Evolutionary conservation across 140 eudicot genomes (phyloP), one percentile per base, ranked within the genome.

Genomic region (Stevia rebaudiana): DNA sequence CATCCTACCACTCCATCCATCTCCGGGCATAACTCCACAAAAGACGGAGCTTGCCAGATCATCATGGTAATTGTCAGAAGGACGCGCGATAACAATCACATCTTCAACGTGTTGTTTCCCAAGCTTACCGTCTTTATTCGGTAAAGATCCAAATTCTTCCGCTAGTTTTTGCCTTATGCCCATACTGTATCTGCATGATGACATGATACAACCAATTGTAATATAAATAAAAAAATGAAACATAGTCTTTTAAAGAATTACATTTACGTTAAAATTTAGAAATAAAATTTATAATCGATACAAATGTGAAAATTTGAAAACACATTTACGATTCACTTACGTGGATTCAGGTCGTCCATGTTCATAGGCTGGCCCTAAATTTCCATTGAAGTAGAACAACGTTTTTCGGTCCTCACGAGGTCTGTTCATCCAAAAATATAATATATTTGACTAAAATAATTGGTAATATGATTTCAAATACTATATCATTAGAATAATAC

Each of bases 1-100:
- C 92, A 92, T 85, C 67, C 98, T 81, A 57, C 98, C 98, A 65
- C 98, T 92, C 98, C 98, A 92, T 41, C 98, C 98, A 64, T 92
- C 98, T 36, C 98, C 98, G 40, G 98, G 98, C 88, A 92, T 81
- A 62, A 85, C 98, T 74, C 98, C 98, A 76, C 98, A 92, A 48
- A 92, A 92, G 15, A 81, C 56, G 3, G 98, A 92, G 71, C 75
- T 85, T 1, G 98, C 98, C 67, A 92, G 51, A 63, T 75, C 89
- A 35, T 80, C 84, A 4, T 83, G 80, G 70, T 92, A 92, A 64
- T 80, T 78, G 8, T 81, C 86, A 17, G 95, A 69, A 31, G 81
- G 96, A 13, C 68, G 15, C 8, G 92, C 76, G 40, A 89, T 83
- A 70, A 92, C 98, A 52, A 83, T 64, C 75, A 92, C 98, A 71